Evolutionary conservation across 768 basidiomycete species (phyloP), one percentile per base, ranked within the genome.

Genomic region (Phylloporus arenicola): DNA sequence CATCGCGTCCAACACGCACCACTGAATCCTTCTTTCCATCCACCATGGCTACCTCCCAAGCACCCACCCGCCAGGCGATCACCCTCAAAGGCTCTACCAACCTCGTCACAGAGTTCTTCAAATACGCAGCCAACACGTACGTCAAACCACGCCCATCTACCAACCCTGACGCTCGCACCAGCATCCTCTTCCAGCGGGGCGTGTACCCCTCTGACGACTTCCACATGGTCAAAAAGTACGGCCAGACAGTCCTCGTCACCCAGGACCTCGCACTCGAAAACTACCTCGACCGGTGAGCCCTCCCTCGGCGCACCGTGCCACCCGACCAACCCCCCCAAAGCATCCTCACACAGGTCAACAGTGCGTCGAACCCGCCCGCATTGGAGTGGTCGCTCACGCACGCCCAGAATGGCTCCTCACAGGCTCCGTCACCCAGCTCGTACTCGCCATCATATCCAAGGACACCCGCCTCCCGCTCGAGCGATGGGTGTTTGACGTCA

Each of bases 201-300:
- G 88, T 99, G 17, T 99, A 98, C 67, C 96, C 96, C 3, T 85
- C 91, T 0, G 96, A 98, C 68, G 96, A 99, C 72, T 99, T 99
- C 67, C 88, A 92, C 64, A 94, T 96, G 91, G 95, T 99, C 52
- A 99, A 98, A 70, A 99, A 98, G 68, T 99, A 97, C 58, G 95
- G 96, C 0, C 85, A 98, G 64, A 93, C 92, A 0, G 89, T 99
- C 46, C 78, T 98, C 22, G 87, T 97, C 7, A 96, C 94, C 1
- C 88, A 93, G 57, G 95, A 99, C 58, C 82, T 93, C 42, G 87
- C 88, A 4, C 72, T 99, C 43, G 92, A 97, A 64, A 90, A 86
- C 63, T 98, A 99, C 64, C 79, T 98, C n/a, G 83, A 88, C 48
- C 81, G 81, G 88, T 87, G 57, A 25, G 54, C 51, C n/a, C 24